Base-by-base conservation (phyloP, 352 stramenopile species). In the Globisporangium apiculatum region DNA sequence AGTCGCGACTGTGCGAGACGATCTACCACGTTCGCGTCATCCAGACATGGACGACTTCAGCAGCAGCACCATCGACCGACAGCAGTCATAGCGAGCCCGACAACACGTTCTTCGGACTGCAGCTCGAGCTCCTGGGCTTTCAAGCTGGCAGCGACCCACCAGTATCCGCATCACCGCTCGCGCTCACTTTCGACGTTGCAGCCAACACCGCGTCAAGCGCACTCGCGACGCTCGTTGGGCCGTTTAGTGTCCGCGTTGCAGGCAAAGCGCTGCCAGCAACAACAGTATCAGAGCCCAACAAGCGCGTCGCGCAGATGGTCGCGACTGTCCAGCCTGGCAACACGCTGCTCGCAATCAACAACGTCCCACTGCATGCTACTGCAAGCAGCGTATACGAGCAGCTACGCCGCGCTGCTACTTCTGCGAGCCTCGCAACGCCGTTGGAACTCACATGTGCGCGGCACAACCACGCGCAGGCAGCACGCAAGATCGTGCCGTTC, bases 401-500 rank as follows among this genome's bases (percentile, higher is more conserved):
- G 24, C 68, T 88, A 0, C 55, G 54, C 17, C 58, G 68, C 7
- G 68, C 77, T 5, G 37, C 71, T 1, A 67, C 66, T 0, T 31
- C 36, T 2, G 73, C 66, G 1, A 78, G 71, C 10, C 53, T 86
- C 18, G 78, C 73, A 0, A 66, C 54, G 17, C 75, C 78, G 0
- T 74, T 71, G 46, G 76, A 83, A 52, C 50, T 88, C 10, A 80
- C 72, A 7, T 65, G 86, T n/a, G 59, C 69, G 50, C 73, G 79
- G n/a, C 76, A 84, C 50, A 83, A 87, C 36, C 68, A 83, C 38
- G 52, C 66, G 7, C 67, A 83, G 36, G 73, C 68, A 5, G 52
- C 64, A 5, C 66, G 67, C 45, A 86, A 81, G 51, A 86, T 89
- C 46, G 61, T 83, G 7, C 75, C 79, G 10, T 89, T 89, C 61